Conservation (phyloP, 148 eudicot genomes). For the Oxyria digyna region DNA sequence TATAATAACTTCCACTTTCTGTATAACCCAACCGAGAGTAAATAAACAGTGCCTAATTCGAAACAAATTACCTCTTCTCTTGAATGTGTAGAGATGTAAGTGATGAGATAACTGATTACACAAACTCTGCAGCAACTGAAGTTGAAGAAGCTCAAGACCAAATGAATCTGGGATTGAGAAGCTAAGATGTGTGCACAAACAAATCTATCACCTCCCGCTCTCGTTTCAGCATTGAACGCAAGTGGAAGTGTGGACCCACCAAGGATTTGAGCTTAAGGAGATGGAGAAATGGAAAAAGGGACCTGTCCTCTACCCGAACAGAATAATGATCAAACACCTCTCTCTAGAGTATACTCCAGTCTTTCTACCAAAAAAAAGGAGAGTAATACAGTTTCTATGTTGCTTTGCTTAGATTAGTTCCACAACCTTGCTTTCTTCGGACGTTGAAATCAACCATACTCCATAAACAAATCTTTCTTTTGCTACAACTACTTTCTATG, state of each 20-base stretch:
- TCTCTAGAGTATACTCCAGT: too few relatives aligned
- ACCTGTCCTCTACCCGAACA: not conserved
- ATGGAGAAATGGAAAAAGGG: not conserved
- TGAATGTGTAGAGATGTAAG: not conserved
- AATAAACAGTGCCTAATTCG: not conserved
- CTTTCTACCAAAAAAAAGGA: too few relatives aligned
- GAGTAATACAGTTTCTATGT: too few relatives aligned
- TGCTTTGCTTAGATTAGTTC: constrained; percentile 1
- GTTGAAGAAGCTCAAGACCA: not conserved
- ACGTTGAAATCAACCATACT: not conserved
- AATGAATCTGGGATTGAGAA: not conserved
- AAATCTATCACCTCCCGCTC: not conserved
- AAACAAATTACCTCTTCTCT: not conserved
- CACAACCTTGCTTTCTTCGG: constrained; percentile 4
- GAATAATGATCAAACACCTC: not conserved
- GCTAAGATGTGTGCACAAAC: not conserved
- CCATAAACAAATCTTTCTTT: not conserved
- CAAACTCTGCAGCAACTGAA: not conserved
- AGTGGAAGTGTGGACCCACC: too few relatives aligned
- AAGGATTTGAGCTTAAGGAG: not conserved
- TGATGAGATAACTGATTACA: not conserved
- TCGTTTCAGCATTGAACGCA: not conserved
- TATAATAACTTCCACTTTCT: not conserved
- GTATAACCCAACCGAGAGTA: not conserved
- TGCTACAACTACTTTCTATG: not conserved